These are phyloP conservation scores for Fabrea salina DNA, from an alignment of 169 alveolate genomes.

Conservation along the genomic window DNA sequence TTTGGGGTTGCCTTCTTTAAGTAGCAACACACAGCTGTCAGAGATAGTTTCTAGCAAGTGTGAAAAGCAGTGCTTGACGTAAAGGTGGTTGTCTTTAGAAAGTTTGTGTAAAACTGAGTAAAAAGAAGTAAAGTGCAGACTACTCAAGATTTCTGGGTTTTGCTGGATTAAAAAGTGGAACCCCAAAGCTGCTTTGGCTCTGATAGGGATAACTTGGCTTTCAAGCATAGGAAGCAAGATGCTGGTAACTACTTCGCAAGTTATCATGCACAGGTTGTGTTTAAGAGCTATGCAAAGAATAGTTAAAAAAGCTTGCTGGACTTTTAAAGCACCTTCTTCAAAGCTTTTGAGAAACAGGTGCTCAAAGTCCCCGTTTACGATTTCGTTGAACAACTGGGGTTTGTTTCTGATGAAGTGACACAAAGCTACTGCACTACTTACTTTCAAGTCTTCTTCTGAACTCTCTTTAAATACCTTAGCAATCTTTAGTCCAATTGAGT, in stretches of 20 bases:
- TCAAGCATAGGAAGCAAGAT: constrained; percentile 51
- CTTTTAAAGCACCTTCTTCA: constrained; percentile 50
- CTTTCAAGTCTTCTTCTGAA: constrained; percentile 48
- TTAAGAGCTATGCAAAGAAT: constrained; percentile 48
- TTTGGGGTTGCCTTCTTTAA: background rate
- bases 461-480: constrained; percentile 13
- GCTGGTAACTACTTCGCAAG: no score
- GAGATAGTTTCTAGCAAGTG: constrained; percentile 44
- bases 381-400: constrained; percentile 37
- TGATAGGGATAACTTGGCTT: constrained; percentile 47
- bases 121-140: constrained; percentile 50
- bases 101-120: constrained; percentile 54
- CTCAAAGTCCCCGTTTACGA: no score
- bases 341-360: constrained; percentile 35
- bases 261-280: no score
- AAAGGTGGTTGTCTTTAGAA: constrained; percentile 53
- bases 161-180: constrained; percentile 50
- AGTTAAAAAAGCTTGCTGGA: constrained; percentile 67
- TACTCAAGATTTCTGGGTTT: background rate
- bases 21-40: constrained; percentile 39
- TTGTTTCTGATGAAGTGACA: constrained; percentile 60
- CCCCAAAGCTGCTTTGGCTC: constrained; percentile 68
- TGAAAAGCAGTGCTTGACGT: constrained; percentile 57
- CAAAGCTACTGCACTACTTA: constrained; percentile 58
- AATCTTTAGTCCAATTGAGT: constrained; percentile 37